Evolutionary conservation across 345 rosid genomes (phyloP).

Genomic region (Eucalyptus sp.): DNA sequence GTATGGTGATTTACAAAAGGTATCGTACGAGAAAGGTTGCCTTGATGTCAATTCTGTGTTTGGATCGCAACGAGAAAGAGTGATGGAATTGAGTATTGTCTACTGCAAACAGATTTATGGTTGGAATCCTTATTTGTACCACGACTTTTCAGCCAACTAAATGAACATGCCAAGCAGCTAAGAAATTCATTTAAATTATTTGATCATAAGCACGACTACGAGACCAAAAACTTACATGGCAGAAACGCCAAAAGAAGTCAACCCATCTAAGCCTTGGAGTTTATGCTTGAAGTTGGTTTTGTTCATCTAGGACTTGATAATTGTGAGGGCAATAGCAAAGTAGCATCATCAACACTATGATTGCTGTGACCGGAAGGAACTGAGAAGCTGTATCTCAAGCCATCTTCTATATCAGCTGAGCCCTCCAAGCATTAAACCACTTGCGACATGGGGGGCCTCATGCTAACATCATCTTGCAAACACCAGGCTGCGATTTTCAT

Average conservation of each 20-base stretch:
- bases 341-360: background rate
- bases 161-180: no score
- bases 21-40: background rate
- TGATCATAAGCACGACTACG: background rate
- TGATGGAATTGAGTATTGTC: background rate
- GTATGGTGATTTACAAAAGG: background rate
- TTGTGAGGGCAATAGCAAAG: background rate
- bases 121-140: background rate
- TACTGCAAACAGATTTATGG: background rate
- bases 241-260: background rate
- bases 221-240: background rate
- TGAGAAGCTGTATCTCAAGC: background rate
- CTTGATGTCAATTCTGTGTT: background rate
- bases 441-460: background rate
- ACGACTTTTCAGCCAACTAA: background rate
- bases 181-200: background rate
- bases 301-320: background rate
- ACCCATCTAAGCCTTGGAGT: background rate
- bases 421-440: background rate
- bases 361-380: background rate
- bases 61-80: background rate
- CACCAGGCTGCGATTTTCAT: no score
- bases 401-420: background rate
- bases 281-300: background rate
- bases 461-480: background rate